Percentiles rank a stretch among this genome's conserved stretches.
Conservation (phyloP, 2,329 filamentous ascomycete species). For the Purpureocillium takamizusanense region DNA sequence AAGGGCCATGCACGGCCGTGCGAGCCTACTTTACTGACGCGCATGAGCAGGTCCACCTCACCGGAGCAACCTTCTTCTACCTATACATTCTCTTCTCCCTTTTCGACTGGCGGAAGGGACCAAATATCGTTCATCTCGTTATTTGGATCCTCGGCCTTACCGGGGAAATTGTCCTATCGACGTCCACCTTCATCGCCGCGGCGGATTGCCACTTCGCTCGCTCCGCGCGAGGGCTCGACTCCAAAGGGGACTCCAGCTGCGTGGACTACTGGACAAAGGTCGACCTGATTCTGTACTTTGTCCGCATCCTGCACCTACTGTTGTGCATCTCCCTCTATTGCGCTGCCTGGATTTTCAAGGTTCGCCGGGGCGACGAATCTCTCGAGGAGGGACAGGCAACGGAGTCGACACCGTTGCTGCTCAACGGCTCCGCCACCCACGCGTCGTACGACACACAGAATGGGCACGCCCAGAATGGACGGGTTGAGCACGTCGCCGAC, state of each 20-base stretch:
- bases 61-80: slow-evolving; percentile 80
- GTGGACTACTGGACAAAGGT: slow-evolving; percentile 33
- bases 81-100: slow-evolving; percentile 78
- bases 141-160: slow-evolving; percentile 69
- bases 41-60: slow-evolving; percentile 65
- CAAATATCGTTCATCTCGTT: slow-evolving; percentile 68
- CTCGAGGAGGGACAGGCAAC: slow-evolving; percentile 32
- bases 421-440: slow-evolving; percentile 32
- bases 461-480: slow-evolving; percentile 8
- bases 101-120: slow-evolving; percentile 73
- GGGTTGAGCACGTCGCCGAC: not conserved
- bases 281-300: slow-evolving; percentile 56
- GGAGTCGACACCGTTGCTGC: slow-evolving; percentile 58
- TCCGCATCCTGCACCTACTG: slow-evolving; percentile 59
- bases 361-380: slow-evolving; percentile 25
- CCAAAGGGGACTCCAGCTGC: slow-evolving; percentile 16
- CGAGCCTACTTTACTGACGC: not conserved
- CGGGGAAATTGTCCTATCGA: slow-evolving; percentile 65
- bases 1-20: too few species aligned
- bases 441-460: slow-evolving; percentile 25
- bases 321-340: slow-evolving; percentile 43
- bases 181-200: slow-evolving; percentile 60
- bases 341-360: slow-evolving; percentile 31
- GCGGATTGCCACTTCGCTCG: slow-evolving; percentile 55
- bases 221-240: slow-evolving; percentile 16